Base-by-base conservation (phyloP, 192 early-diverging fungal genomes). In the Phycomyces blakesleeanus region DNA sequence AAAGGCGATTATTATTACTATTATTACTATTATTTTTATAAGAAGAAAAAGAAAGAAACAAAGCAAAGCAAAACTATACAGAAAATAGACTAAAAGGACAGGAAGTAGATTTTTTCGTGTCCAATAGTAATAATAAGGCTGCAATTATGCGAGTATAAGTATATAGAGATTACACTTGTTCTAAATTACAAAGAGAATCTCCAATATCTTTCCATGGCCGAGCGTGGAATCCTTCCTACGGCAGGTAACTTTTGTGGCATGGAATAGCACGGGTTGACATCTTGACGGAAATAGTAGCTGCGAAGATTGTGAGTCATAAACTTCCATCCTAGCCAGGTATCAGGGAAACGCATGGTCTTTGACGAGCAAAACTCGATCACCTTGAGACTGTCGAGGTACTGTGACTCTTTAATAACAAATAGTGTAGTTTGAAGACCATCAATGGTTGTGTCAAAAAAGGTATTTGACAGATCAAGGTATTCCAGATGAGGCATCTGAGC, bases 201-300 rank as follows among this genome's bases (percentile, higher is more conserved):
- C 59, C 59, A 61, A 51, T 61, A 61, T 34, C 26, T 50, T 51
- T 50, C 37, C 59, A 61, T 61, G 29, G 59, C 44, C 29, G 59
- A 61, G 20, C 49, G 18, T 5, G 25, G 25, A 20, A 21, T 18
- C 21, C 50, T 29, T 15, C 50, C 47, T 4, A 49, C 25, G 20
- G 51, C 38, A 10, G 51, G 14, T 14, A 61, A 5, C 26, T 61
- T 61, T 21, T 61, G 49, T 50, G 59, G 51, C 21, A 51, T 51
- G 8, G 15, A 29, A 14, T 51, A 49, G 10, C 44, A 34, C 18
- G 59, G 59, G 26, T 61, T 34, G 15, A 51, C 20, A 7, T 21
- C 34, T 22, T 22, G 18, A 51, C 39, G 26, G 15, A 22, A 27
- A 38, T 61, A 61, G 14, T 50, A 61, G 16, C 29, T 61, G 5